A percentile compares a stretch with the other conserved stretches of the same genome.
Evolutionary conservation across 768 basidiomycete species (phyloP).

Genomic region (Trametes gibbosa): DNA sequence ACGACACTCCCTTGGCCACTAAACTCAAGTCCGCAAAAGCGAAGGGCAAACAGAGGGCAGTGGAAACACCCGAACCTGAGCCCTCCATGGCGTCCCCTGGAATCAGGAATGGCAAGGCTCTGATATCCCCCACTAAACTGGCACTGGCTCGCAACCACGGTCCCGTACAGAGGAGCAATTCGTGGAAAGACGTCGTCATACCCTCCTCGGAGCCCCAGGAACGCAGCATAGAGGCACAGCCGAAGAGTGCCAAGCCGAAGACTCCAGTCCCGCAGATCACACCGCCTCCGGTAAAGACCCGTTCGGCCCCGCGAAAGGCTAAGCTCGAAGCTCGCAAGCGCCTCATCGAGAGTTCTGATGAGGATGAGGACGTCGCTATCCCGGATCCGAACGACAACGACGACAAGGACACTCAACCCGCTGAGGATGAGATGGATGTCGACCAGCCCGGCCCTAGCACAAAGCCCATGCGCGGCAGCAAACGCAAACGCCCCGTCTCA

Average conservation of each 20-base stretch:
- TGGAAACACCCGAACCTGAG: background rate
- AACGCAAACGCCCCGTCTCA: slow-evolving; percentile 22
- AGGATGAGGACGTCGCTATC: slow-evolving; percentile 36
- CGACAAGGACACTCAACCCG: slow-evolving; percentile 32
- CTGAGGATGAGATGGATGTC: slow-evolving; percentile 22
- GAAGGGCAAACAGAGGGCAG: slow-evolving; percentile 19
- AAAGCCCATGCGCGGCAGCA: slow-evolving; percentile 45
- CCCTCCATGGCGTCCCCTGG: background rate
- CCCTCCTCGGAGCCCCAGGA: slow-evolving; percentile 64
- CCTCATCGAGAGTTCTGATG: slow-evolving; percentile 9
- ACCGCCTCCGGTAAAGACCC: background rate
- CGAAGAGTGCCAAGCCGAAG: slow-evolving; percentile 10
- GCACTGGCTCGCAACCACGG: background rate
- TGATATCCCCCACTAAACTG: slow-evolving; percentile 5
- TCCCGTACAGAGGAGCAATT: slow-evolving; percentile 13
- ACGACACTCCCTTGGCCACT: slow-evolving; percentile 45
- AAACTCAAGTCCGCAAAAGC: slow-evolving; percentile 25
- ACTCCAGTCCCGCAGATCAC: background rate
- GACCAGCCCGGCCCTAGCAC: slow-evolving; percentile 29
- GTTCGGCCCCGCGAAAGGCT: slow-evolving; percentile 5
- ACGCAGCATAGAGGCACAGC: slow-evolving; percentile 30
- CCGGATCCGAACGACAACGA: slow-evolving; percentile 39
- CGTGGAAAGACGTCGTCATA: slow-evolving; percentile 31
- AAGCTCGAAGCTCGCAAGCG: slow-evolving; percentile 5
- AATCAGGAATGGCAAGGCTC: background rate